Evolutionary conservation across 345 rosid genomes (phyloP), one percentile per base, ranked within the genome.

Genomic region (Gossypium arboreum): DNA sequence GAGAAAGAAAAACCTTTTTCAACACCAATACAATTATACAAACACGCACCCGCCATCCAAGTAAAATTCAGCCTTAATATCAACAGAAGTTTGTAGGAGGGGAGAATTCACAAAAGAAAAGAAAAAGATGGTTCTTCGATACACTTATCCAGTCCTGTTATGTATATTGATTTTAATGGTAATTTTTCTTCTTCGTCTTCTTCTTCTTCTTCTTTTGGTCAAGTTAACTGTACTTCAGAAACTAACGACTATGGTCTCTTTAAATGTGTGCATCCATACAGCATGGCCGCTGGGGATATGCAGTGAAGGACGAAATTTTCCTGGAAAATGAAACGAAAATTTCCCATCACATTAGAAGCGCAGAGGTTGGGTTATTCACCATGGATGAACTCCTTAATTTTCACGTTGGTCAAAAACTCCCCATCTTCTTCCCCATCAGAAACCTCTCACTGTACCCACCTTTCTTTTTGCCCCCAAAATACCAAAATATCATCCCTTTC

Each of bases 371-470:
- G 1, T 27, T 68, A n/a, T 86, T 88, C 82, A 78, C 82, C 75
- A 13, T 83, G 59, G 66, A 67, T 16, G 88, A 84, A 45, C 20
- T 68, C 15, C 58, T n/a, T 9, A 55, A 8, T 50, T 78, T 85
- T 0, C 34, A 75, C n/a, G 45, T 11, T 3, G 85, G 85, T 2
- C 77, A 66, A 13, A 76, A 43, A 16, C 25, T 83, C 44, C 73
- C 81, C 3, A 4, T 79, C 25, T 78, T 79, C 62, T 81, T 86
- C 20, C 82, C 84, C 3, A 62, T 73, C 27, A 79, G 59, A 52
- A 54, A 84, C 62, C 79, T 79, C 1, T 79, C 84, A 27, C 39
- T 22, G 3, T 71, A 86, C 64, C 84, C 88, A 0, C 81, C 51
- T 2, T 56, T 71, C 12, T 58, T 71, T 15, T 58, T 76, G 50